Percentiles rank a stretch among this genome's conserved stretches.
These are phyloP conservation scores for Starmera quercuum DNA, from an alignment of 805 yeast genomes.

Conservation along the genomic window DNA sequence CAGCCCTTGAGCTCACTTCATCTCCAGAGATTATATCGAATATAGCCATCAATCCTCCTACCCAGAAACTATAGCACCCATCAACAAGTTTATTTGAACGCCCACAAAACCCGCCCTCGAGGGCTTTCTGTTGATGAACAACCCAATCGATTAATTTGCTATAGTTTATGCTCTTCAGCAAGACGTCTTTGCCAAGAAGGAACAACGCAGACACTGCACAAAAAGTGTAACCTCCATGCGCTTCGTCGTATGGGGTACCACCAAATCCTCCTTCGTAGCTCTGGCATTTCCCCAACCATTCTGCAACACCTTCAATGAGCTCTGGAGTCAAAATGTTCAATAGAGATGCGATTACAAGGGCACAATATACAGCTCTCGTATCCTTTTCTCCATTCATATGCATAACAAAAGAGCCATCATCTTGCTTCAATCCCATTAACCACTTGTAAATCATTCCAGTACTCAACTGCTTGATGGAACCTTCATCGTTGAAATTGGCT, in stretches of 20 bases:
- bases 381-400: conserved; percentile 78
- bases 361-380: conserved; percentile 82
- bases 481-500: conserved; percentile 39
- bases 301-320: conserved; percentile 40
- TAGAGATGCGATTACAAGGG: conserved; percentile 61
- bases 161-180: conserved; percentile 35
- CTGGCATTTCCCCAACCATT: conserved; percentile 68
- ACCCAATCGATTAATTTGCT: conserved; percentile 59
- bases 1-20: conserved; percentile 37
- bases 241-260: conserved; percentile 75
- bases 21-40: conserved; percentile 43
- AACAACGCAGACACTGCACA: conserved; percentile 72
- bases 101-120: conserved; percentile 89
- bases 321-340: conserved; percentile 58
- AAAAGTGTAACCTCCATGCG: conserved; percentile 95
- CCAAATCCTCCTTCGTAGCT: conserved; percentile 95
- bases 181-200: conserved; percentile 29
- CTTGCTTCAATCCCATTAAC: conserved; percentile 54
- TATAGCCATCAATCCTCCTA: conserved; percentile 68
- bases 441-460: conserved; percentile 46
- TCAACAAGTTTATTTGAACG: conserved; percentile 91
- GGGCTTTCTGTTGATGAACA: conserved; percentile 51
- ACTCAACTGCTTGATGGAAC: conserved; percentile 36
- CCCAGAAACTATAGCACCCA: conserved; percentile 95
- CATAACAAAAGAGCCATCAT: conserved; percentile 74